Base-by-base conservation (phyloP, 2,329 filamentous ascomycete genomes). In the Ophiostoma fasciatum region DNA sequence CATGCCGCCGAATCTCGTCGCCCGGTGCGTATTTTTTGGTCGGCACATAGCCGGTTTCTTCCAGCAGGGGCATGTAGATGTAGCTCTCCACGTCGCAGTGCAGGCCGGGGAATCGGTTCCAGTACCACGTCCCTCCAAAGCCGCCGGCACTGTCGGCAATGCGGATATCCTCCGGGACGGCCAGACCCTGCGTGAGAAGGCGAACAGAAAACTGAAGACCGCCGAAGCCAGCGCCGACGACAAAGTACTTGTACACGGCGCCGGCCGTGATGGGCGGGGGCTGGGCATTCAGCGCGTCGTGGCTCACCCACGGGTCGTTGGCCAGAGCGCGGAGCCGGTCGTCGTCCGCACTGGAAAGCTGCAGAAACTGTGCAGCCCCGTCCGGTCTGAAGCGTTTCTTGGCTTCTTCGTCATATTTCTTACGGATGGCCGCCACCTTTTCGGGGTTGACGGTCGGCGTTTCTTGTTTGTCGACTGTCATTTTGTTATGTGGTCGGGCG, bases 61-160 rank as follows among this genome's bases (percentile, higher is more conserved):
- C 71, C 3, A 77, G 58, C 11, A 74, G 51, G 4, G 71, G 71
- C 52, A 76, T 51, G 45, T 77, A 78, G n/a, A 62, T 57, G 44
- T 69, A 74, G 35, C 61, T 60, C 50, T 78, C 73, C 4, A 73
- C 53, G 45, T 78, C 73, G 46, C 71, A 77, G 43, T 59, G 57
- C 7, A 66, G 47, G 0, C 62, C 64, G 0, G 64, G 63, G 38
- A 65, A 69, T 0, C 62, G 51, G 41, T 67, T 66, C 60, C 63
- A 67, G 39, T 63, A 66, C 65, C 64, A 69, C 0, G 62, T 66
- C 10, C 65, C 65, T 4, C 64, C 64, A 19, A 64, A 57, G 4
- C 60, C 62, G 9, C 59, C 61, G 2, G 56, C 61, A 0, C 48
- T 42, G 25, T 66, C 63, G 17, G 62, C 47, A 0, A 65, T 40